phyloP scores from a whole-genome alignment of 139 green algal genomes.

The Chlamydomonas sp. region DNA sequence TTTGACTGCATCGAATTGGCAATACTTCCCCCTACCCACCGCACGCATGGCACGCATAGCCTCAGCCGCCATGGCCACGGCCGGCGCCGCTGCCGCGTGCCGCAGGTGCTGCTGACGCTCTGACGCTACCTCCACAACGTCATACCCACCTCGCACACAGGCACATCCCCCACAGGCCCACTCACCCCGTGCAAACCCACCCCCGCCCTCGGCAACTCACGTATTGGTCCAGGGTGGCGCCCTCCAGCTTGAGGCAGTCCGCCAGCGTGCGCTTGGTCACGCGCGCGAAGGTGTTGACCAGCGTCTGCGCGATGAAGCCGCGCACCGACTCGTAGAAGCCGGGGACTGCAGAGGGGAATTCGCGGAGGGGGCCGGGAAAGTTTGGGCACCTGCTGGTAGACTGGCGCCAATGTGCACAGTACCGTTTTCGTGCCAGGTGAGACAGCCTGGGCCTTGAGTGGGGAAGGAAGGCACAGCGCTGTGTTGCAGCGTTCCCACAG shows the following conservation, averaged over 20 bases:
- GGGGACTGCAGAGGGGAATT: conserved; percentile 32
- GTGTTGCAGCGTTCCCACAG: no score
- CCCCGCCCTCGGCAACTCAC: conserved; percentile 10
- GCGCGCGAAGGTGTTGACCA: conserved; percentile 50
- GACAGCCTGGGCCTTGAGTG: no score
- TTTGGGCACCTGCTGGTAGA: neutral
- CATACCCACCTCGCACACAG: neutral
- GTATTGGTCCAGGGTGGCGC: conserved; percentile 42
- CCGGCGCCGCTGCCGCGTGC: no score
- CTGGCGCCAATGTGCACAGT: no score
- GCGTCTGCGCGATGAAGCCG: conserved; percentile 45
- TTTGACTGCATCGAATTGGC: no score
- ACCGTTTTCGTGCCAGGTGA: no score
- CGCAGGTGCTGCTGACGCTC: no score
- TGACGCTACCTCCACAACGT: neutral
- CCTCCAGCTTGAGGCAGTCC: conserved; percentile 48
- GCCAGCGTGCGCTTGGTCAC: conserved; percentile 47
- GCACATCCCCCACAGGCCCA: neutral
- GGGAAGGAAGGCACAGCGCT: no score
- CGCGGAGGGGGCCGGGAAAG: neutral
- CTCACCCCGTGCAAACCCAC: no score
- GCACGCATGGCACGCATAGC: no score
- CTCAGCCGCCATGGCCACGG: no score
- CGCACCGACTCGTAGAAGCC: conserved; percentile 57
- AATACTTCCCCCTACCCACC: no score